Evolutionary conservation across 2,329 filamentous ascomycete genomes (phyloP).

Genomic region (Raffaelea albimanens): DNA sequence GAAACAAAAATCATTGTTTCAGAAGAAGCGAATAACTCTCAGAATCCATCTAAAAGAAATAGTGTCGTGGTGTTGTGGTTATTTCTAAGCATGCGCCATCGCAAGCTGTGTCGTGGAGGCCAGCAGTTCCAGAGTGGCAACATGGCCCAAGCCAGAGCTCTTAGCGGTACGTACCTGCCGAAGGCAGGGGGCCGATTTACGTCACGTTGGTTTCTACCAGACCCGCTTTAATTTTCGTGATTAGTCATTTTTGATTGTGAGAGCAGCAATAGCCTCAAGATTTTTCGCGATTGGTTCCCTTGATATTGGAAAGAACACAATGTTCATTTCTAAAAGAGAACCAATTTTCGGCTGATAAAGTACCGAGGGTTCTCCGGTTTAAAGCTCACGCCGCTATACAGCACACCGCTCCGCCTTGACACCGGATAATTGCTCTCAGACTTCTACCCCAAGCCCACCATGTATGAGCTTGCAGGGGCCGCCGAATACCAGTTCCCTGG

Average conservation of each 20-base stretch:
- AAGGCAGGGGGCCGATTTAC: slow-evolving; percentile 4
- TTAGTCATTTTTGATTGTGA: slow-evolving; percentile 7
- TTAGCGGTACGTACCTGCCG: background rate
- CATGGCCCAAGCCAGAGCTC: slow-evolving; percentile 1
- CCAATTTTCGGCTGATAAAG: no score
- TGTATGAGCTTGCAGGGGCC: slow-evolving; percentile 31
- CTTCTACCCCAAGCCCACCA: slow-evolving; percentile 11
- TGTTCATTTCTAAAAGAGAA: no score
- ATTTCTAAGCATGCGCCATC: no score
- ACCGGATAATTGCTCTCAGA: no score
- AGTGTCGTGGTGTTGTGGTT: no score
- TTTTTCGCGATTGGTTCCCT: background rate
- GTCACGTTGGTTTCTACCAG: background rate
- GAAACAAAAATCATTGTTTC: no score
- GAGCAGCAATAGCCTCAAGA: background rate
- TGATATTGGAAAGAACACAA: no score
- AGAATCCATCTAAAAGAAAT: no score
- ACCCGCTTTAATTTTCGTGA: slow-evolving; percentile 1
- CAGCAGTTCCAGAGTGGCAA: slow-evolving; percentile 4
- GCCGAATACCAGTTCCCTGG: slow-evolving; percentile 30
- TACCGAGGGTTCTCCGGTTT: no score
- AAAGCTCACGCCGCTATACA: no score
- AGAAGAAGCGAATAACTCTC: no score
- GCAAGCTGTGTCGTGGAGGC: background rate
- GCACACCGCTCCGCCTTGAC: no score